Percentiles rank a stretch among this genome's conserved stretches.
phyloP scores from a whole-genome alignment of 305 asterid genomes.

The Fraxinus platypoda region DNA sequence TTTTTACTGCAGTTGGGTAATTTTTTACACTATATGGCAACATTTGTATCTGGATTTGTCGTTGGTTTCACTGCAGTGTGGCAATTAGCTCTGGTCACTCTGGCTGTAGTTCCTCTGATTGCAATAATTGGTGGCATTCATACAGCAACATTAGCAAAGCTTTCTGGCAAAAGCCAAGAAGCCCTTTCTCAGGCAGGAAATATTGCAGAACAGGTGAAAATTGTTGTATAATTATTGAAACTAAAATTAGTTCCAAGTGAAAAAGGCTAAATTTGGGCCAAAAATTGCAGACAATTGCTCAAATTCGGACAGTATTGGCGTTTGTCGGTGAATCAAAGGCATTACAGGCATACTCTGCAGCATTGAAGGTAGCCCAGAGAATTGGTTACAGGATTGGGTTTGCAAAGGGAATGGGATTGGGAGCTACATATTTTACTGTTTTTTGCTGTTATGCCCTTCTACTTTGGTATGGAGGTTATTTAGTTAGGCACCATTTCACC shows the following conservation, averaged over 20 bases:
- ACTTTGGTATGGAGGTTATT: slow-evolving; percentile 56
- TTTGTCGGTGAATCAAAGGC: slow-evolving; percentile 64
- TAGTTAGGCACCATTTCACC: slow-evolving; percentile 51
- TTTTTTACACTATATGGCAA: slow-evolving; percentile 98
- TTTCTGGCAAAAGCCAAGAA: slow-evolving; percentile 86
- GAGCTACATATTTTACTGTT: slow-evolving; percentile 54
- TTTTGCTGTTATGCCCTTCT: slow-evolving; percentile 55
- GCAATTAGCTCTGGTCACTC: slow-evolving; percentile 90
- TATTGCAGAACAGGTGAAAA: slow-evolving; percentile 79
- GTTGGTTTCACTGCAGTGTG: slow-evolving; percentile 99
- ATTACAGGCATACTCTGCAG: slow-evolving; percentile 44
- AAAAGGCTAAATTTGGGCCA: slow-evolving; percentile 9
- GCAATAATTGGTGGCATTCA: slow-evolving; percentile 92
- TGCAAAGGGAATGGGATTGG: slow-evolving; percentile 47
- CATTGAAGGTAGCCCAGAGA: slow-evolving; percentile 45
- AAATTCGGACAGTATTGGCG: slow-evolving; percentile 84
- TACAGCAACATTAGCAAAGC: slow-evolving; percentile 66
- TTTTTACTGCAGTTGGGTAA: slow-evolving; percentile 74
- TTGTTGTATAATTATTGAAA: neutral
- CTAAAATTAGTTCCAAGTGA: neutral
- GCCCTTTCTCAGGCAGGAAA: slow-evolving; percentile 93
- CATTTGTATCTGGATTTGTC: slow-evolving; percentile 89
- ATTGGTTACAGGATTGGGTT: slow-evolving; percentile 51
- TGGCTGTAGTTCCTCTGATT: slow-evolving; percentile 92
- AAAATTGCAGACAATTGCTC: slow-evolving; percentile 72